phyloP scores from a whole-genome alignment of 129 eudicot genomes.

The Centrapalus pauciflorus region DNA sequence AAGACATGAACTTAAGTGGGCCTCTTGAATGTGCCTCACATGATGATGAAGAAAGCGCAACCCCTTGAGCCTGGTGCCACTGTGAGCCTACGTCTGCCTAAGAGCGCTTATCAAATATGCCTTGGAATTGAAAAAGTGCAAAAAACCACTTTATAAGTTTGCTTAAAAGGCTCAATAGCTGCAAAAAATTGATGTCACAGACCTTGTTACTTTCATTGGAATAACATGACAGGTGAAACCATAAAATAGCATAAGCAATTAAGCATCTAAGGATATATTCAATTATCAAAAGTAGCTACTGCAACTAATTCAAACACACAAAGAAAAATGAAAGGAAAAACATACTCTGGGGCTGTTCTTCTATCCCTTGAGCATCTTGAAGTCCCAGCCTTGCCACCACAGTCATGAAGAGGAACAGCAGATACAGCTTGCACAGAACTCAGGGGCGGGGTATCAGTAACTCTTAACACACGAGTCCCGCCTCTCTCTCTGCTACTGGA shows the following conservation, averaged over 20 bases:
- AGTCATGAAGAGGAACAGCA: constrained; percentile 3
- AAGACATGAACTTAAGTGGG: no score
- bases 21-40: no score
- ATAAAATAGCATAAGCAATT: neutral
- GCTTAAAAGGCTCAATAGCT: neutral
- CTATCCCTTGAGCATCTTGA: constrained; percentile 8
- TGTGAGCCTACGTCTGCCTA: no score
- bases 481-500: constrained; percentile 11
- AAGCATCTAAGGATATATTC: neutral
- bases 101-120: no score
- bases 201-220: neutral
- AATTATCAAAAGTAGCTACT: neutral
- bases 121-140: neutral
- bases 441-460: neutral
- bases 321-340: neutral
- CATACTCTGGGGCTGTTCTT: constrained; percentile 20
- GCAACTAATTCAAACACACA: neutral
- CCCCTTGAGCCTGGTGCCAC: no score
- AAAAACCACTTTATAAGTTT: neutral
- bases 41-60: no score
- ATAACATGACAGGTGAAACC: neutral
- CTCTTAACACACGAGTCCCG: constrained; percentile 1
- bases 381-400: neutral
- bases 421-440: neutral
- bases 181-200: neutral